Base-by-base conservation (phyloP, 176 grass and related monocot species). In the maize (Zea mays) region DNA sequence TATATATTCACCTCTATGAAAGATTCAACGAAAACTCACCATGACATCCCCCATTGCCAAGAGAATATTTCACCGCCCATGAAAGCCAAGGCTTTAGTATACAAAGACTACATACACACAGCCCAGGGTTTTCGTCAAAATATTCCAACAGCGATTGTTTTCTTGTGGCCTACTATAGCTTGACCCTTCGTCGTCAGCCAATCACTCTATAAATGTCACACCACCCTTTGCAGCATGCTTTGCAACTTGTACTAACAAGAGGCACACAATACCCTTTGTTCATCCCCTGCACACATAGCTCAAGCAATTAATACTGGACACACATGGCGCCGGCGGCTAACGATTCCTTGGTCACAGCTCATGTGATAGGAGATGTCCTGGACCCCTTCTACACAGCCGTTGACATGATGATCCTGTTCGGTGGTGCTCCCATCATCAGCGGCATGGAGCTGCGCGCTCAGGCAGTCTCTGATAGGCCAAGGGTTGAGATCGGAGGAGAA, bases 311-410 rank as follows among this genome's bases (percentile, higher is more conserved):
- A 4, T 27, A 27, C 27, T 21, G 0, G 0, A 65, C 66, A 95
- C 27, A 27, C 27, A 27, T 27, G 27, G 27, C 27, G 27, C 0
- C 93, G 67, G 67, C 67, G 83, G 66, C 90, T 15, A 84, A 76
- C 27, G 94, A 91, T 72, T 84, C 91, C 37, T 79, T 97, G 84
- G 67, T 67, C 63, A 83, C 88, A 7, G 80, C 82, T 47, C 60
- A 52, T 51, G 79, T 93, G 2, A 77, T 93, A 21, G 88, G 94
- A 38, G 94, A 97, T 44, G 91, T 93, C 12, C 14, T 93, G 68
- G 91, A 97, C 34, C 84, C 86, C 52, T 93, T 97, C 73, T 34
- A 39, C 5, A 61, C 44, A 49, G 68, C 84, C 3, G 68, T 89
- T 1, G 55, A 72, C 27, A 38, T 93, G 7, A 86, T 45, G 16